A percentile compares a stretch with the other conserved stretches of the same genome.
Conservation (phyloP, 2,329 filamentous ascomycete species). For the Fusarium buharicum region DNA sequence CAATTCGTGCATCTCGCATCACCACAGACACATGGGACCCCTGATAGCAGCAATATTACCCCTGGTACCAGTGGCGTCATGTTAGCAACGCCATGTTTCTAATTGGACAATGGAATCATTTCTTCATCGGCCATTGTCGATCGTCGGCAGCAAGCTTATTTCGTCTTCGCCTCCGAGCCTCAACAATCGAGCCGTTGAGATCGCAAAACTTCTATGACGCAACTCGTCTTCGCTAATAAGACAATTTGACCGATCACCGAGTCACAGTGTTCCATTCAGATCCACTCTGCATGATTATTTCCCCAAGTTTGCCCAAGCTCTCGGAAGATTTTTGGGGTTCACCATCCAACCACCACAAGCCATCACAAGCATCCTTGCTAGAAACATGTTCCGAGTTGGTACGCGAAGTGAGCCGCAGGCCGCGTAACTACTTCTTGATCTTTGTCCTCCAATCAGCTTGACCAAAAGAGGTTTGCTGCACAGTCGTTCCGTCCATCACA, state of each 20-base stretch:
- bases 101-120: constrained; percentile 27
- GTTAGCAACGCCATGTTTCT: constrained; percentile 27
- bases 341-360: constrained; percentile 1
- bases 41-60: not conserved
- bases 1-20: constrained; percentile 23
- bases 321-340: constrained; percentile 13
- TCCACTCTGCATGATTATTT: not conserved
- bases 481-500: constrained; percentile 9
- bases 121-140: constrained; percentile 15
- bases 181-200: not conserved
- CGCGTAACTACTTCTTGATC: not conserved
- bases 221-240: not conserved
- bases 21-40: constrained; percentile 10
- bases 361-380: not conserved
- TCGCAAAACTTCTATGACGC: constrained; percentile 13
- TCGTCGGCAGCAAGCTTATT: constrained; percentile 27
- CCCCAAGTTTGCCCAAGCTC: constrained; percentile 3
- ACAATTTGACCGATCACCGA: not conserved
- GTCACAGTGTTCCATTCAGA: constrained; percentile 9
- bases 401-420: not conserved
- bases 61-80: constrained; percentile 18
- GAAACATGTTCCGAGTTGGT: not conserved
- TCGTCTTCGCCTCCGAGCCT: constrained; percentile 11
- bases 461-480: not conserved
- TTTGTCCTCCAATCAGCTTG: not conserved